Base-by-base conservation (phyloP, 2,329 filamentous ascomycete genomes). In the Pseudogymnoascus verrucosus region DNA sequence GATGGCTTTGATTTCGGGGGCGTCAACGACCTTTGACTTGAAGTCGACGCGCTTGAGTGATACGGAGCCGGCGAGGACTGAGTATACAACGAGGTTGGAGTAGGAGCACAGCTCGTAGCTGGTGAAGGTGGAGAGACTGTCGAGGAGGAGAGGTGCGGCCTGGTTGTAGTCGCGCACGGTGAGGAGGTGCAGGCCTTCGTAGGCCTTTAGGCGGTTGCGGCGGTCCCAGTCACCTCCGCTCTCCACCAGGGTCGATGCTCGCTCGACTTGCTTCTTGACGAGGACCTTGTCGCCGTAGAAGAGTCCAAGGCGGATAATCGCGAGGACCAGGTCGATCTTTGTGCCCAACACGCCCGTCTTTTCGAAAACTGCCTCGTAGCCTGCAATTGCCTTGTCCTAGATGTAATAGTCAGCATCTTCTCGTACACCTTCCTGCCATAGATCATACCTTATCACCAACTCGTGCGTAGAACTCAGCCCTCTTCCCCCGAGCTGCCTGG, bases 71-170 rank as follows among this genome's bases (percentile, higher is more conserved):
- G 95, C 92, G 36, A 99, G 87, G 21, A 98, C 93, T 1, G 95
- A 92, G 79, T 98, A 99, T 64, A 97, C 88, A 61, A 99, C 95
- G 23, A 99, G 85, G 66, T 86, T 89, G 65, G 92, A 96, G 81
- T 99, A 99, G 69, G 89, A 93, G 86, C 95, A 99, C 60, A 99
- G 86, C 78, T 99, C 95, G 79, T 97, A 97, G 76, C 92, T 97
- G 67, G 95, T 99, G 77, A 99, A 99, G 21, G 95, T 99, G 28
- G 93, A 97, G 69, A 99, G 83, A 74, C 91, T 96, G 81, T 99
- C 95, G 73, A 99, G 91, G 61, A 99, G 88, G 10, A 97, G 85
- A 42, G 95, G 93, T 1, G 95, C 95, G 42, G 92, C 93, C 65
- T 91, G 81, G 76, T 88, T 90, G 82, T 98, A 92, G 66, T 92